Base-by-base conservation (phyloP, 2,329 filamentous ascomycete species). In the Reticulascus tulasneorum region DNA sequence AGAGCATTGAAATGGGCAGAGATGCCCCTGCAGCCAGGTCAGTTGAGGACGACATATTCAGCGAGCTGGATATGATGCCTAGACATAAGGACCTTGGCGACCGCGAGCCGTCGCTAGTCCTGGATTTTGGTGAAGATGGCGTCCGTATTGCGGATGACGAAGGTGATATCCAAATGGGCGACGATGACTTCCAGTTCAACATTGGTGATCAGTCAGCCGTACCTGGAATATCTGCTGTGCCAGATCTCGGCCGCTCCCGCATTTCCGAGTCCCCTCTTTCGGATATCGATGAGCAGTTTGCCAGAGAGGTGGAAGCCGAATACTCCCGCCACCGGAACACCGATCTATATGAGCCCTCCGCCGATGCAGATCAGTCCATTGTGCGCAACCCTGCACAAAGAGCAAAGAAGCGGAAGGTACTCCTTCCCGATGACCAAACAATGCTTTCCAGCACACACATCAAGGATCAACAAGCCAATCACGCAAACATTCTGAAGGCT, bases 1-100 rank as follows among this genome's bases (percentile, higher is more conserved):
- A 66, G 42, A 93, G 82, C 52, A 82, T 96, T 40, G 93, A 98
- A 81, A 73, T 88, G 50, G 93, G 91, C 54, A 85, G 91, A 80
- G 84, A 94, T 49, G 90, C 86, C 15, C 82, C 86, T 5, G 71
- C 77, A 12, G 71, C 83, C 17, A 73, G 77, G 29, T 69, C 79
- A 3, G 63, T 82, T 15, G 86, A 86, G 46, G 82, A 86, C 24
- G 80, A 86, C 47, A 77, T 90, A 35, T 66, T 82, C 42, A 76
- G 75, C 44, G 82, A 86, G 38, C 53, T 82, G 23, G 79, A 82
- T 46, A 62, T 78, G 6, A 67, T 74, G 40, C 57, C 73, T 9
- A 69, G 67, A 29, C 64, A 75, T 38, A 82, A 84, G 49, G 73
- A 73, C 20, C 66, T 73, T 37, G 63, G 59, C 13, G 75, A 77